These are phyloP conservation scores for Aspergillus tamarii DNA, from an alignment of 2,329 filamentous ascomycete genomes.

Conservation along the genomic window DNA sequence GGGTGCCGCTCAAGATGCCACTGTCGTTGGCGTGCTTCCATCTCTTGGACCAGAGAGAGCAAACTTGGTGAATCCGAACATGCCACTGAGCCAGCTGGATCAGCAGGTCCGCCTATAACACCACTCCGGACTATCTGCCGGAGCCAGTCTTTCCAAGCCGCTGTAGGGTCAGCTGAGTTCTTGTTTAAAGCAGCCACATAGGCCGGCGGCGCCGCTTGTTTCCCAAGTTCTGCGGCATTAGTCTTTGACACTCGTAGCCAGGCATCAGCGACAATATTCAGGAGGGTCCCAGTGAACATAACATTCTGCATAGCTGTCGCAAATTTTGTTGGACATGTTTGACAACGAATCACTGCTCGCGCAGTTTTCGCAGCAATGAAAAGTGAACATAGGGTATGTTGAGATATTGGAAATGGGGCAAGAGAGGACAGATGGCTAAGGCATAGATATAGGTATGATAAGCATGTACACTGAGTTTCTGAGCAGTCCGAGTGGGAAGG, in stretches of 20 bases:
- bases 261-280: constrained; percentile 48
- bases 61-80: constrained; percentile 41
- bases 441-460: constrained; percentile 49
- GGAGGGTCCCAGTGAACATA: constrained; percentile 49
- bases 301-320: constrained; percentile 49
- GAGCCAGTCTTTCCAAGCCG: constrained; percentile 44
- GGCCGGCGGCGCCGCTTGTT: constrained; percentile 35
- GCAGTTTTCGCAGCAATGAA: constrained; percentile 48
- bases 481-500: constrained; percentile 24
- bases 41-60: constrained; percentile 42
- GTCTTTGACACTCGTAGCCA: constrained; percentile 46
- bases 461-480: constrained; percentile 40
- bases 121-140: constrained; percentile 39
- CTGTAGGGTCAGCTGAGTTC: constrained; percentile 29
- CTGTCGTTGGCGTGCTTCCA: constrained; percentile 47
- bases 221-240: constrained; percentile 41
- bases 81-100: constrained; percentile 24
- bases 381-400: constrained; percentile 48
- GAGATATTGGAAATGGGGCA: constrained; percentile 45
- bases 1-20: constrained; percentile 36
- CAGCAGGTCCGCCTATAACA: constrained; percentile 37
- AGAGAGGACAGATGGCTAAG: constrained; percentile 47
- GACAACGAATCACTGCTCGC: constrained; percentile 46
- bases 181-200: constrained; percentile 32
- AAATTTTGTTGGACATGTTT: constrained; percentile 45